Base-by-base conservation (phyloP, 1,139 yeast species). In the Blastobotrys elegans region DNA sequence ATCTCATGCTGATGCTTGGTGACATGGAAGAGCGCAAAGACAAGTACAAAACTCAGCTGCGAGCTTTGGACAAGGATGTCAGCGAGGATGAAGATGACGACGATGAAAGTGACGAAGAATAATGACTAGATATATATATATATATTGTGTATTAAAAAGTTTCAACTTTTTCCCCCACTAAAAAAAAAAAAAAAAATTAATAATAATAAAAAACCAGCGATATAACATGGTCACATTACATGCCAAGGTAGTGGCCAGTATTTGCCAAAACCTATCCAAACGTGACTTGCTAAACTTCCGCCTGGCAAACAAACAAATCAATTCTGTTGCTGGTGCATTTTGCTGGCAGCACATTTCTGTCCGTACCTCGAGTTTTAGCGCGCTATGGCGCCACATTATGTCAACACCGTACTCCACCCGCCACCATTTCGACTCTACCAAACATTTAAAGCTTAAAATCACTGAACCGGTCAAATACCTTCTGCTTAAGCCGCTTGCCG, bases 1-100 rank as follows among this genome's bases (percentile, higher is more conserved):
- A 86, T 50, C 66, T 87, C 53, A 77, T 86, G 82, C 68, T 85
- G 39, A 68, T 87, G 38, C 77, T 88, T 66, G 74, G 83, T 13
- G 95, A 85, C 40, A 68, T 86, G 60, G 94, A 83, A 82, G 56
- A 39, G 21, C 18, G 34, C n/a, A 39, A 39, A 24, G 34, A 39
- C 22, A 39, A 39, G 24, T 39, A 39, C 22, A 39, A 39, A 22
- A 11, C 33, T 2, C 24, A 27, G 22, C 24, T 29, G n/a, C 42
- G 42, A 17, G 42, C 14, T 14, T 5, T 29, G 10, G 42, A 34
- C 21, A 39, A 39, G 24, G 34, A 39, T 2, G 42, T 39, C n/a
- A 27, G 34, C 30, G 79, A 74, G 20, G 79, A 77, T 6, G 82
- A 75, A 2, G 79, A 72, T 2, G 79, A 72, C 0, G 77, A 72